Evolutionary conservation across 345 rosid species (phyloP).

Genomic region (Linum tenue): DNA sequence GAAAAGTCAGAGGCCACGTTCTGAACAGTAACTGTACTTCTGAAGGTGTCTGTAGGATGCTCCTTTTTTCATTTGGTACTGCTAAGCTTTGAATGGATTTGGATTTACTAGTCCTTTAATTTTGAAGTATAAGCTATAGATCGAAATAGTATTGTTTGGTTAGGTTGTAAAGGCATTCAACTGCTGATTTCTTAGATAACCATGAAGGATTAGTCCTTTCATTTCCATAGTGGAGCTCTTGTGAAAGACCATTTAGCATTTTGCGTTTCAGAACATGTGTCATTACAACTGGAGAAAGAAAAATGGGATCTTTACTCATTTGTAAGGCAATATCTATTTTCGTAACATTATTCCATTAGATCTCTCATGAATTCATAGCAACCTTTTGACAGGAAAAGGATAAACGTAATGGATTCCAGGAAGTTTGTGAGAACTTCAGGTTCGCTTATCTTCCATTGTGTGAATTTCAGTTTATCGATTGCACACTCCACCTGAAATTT

Average conservation of each 20-base stretch:
- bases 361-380: neutral
- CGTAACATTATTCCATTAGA: neutral
- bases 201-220: neutral
- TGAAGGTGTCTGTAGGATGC: neutral
- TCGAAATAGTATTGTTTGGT: too few species aligned
- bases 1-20: neutral
- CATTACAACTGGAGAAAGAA: neutral
- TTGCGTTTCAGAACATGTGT: neutral
- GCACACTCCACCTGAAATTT: neutral
- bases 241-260: neutral
- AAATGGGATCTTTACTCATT: neutral
- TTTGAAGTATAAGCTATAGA: too few species aligned
- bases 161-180: too few species aligned
- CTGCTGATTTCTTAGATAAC: too few species aligned
- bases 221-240: neutral
- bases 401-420: constrained; percentile 70
- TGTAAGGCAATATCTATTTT: neutral
- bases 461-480: too few species aligned
- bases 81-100: too few species aligned
- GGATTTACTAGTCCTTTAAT: too few species aligned
- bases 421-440: constrained; percentile 90
- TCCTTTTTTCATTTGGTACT: too few species aligned
- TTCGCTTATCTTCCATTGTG: constrained; percentile 14
- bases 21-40: neutral
- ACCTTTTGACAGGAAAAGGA: constrained; percentile 49